These are phyloP conservation scores for Yamadazyma buinensis DNA, from an alignment of 1,139 yeast species.

Conservation along the genomic window DNA sequence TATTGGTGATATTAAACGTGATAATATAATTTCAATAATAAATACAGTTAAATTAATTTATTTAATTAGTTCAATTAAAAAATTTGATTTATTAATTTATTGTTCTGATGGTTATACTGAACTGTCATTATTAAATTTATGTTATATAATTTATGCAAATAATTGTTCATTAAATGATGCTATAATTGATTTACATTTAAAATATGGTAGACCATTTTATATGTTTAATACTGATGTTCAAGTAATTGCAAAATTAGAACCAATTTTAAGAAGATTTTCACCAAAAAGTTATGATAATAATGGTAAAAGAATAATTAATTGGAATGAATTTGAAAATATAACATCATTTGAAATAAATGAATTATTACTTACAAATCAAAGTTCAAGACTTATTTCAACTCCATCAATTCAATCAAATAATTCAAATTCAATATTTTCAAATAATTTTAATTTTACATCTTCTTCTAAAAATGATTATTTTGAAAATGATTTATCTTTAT, in stretches of 20 bases:
- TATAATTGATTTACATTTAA: slow-evolving; percentile 55
- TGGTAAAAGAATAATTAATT: slow-evolving; percentile 1
- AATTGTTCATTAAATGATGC: slow-evolving; percentile 53
- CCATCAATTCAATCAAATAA: slow-evolving; percentile 16
- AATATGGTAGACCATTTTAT: slow-evolving; percentile 75
- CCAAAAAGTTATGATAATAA: slow-evolving; percentile 31
- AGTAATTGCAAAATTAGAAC: slow-evolving; percentile 61
- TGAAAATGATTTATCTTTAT: slow-evolving; percentile 5
- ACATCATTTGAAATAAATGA: slow-evolving; percentile 32
- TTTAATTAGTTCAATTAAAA: slow-evolving; percentile 31
- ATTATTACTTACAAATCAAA: slow-evolving; percentile 19
- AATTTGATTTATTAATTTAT: slow-evolving; percentile 46
- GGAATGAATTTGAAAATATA: slow-evolving; percentile 27
- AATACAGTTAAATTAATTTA: slow-evolving; percentile 62
- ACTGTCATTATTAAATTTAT: slow-evolving; percentile 67
- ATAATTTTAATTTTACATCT: background rate
- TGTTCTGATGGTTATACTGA: slow-evolving; percentile 95
- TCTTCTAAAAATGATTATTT: background rate
- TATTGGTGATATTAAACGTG: slow-evolving; percentile 60
- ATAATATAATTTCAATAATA: slow-evolving; percentile 53
- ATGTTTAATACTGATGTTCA: slow-evolving; percentile 73
- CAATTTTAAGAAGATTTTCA: slow-evolving; percentile 52
- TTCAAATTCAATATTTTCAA: slow-evolving; percentile 3
- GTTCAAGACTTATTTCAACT: background rate
- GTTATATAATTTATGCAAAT: slow-evolving; percentile 66